These are phyloP conservation scores for Cardamine chenopodiifolia DNA, from an alignment of 345 rosid species.

Conservation along the genomic window DNA sequence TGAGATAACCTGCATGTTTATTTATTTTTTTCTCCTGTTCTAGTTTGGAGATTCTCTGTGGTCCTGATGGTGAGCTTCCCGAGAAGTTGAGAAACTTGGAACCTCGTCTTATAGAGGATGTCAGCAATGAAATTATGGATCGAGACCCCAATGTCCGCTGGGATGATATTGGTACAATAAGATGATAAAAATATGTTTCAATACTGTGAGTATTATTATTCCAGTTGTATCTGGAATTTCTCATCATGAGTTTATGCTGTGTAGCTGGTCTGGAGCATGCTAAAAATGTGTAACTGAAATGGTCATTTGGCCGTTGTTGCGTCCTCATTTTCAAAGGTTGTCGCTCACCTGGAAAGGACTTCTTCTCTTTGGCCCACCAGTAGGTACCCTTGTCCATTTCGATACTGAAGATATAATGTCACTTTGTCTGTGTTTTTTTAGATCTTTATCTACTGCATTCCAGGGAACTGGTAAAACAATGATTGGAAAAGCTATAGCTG, in stretches of 20 bases:
- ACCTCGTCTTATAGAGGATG: slow-evolving; percentile 94
- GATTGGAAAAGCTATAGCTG: slow-evolving; percentile 99
- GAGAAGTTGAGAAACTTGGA: slow-evolving; percentile 93
- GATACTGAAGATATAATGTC: slow-evolving; percentile 18
- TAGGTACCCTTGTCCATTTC: slow-evolving; percentile 46
- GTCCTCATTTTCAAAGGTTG: slow-evolving; percentile 94
- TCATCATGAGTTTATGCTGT: slow-evolving; percentile 36
- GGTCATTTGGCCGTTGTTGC: slow-evolving; percentile 97
- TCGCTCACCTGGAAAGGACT: slow-evolving; percentile 98
- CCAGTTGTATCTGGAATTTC: slow-evolving; percentile 33
- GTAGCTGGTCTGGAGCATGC: slow-evolving; percentile 99
- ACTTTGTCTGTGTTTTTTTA: slow-evolving; percentile 19
- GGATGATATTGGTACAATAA: slow-evolving; percentile 86
- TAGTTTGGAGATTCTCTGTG: slow-evolving; percentile 93
- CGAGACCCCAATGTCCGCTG: slow-evolving; percentile 94
- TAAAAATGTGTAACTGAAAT: slow-evolving; percentile 98
- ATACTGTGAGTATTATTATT: neutral
- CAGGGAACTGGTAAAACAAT: slow-evolving; percentile 99
- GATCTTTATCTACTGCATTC: slow-evolving; percentile 24
- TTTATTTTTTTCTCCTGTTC: slow-evolving; percentile 2
- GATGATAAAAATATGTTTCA: slow-evolving; percentile 25
- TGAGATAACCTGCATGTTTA: neutral
- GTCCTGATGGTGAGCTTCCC: slow-evolving; percentile 98
- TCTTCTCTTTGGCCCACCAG: slow-evolving; percentile 99
- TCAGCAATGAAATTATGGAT: slow-evolving; percentile 98